Conservation (phyloP, 1,139 yeast species). For the Blastobotrys aristatus region DNA sequence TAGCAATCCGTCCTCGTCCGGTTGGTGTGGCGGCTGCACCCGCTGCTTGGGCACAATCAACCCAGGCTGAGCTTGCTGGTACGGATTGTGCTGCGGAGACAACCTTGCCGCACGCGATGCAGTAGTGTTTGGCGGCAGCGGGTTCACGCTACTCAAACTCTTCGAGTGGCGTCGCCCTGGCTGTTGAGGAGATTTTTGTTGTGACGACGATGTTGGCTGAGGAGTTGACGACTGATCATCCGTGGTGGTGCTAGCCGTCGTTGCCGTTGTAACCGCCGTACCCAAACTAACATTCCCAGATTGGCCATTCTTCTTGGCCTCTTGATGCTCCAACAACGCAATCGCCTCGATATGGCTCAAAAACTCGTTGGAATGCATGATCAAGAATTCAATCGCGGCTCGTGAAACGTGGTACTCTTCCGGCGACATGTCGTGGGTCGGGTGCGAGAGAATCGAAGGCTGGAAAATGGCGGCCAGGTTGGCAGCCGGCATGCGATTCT, state of each 20-base stretch:
- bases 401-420: slow-evolving; percentile 86
- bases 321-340: slow-evolving; percentile 32
- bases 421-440: slow-evolving; percentile 87
- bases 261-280: background rate
- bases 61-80: background rate
- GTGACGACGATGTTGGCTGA: background rate
- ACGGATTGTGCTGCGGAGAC: background rate
- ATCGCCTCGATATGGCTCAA: slow-evolving; percentile 47
- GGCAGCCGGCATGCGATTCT: slow-evolving; percentile 86
- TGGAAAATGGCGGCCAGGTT: slow-evolving; percentile 95
- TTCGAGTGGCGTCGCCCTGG: slow-evolving; percentile 19
- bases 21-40: no score
- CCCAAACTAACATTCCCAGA: slow-evolving; percentile 7
- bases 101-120: slow-evolving; percentile 1
- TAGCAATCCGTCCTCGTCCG: slow-evolving; percentile 14
- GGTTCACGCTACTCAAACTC: slow-evolving; percentile 13
- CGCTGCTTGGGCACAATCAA: slow-evolving; percentile 14
- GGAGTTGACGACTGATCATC: no score
- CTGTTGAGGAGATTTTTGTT: background rate
- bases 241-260: background rate
- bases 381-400: slow-evolving; percentile 80
- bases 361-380: slow-evolving; percentile 68
- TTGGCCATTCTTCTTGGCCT: slow-evolving; percentile 16
- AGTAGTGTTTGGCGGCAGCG: background rate
- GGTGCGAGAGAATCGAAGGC: slow-evolving; percentile 89